A percentile compares a stretch with the other conserved stretches of the same genome.
Evolutionary conservation across 805 yeast genomes (phyloP).

Genomic region (Lipomyces anomalus): DNA sequence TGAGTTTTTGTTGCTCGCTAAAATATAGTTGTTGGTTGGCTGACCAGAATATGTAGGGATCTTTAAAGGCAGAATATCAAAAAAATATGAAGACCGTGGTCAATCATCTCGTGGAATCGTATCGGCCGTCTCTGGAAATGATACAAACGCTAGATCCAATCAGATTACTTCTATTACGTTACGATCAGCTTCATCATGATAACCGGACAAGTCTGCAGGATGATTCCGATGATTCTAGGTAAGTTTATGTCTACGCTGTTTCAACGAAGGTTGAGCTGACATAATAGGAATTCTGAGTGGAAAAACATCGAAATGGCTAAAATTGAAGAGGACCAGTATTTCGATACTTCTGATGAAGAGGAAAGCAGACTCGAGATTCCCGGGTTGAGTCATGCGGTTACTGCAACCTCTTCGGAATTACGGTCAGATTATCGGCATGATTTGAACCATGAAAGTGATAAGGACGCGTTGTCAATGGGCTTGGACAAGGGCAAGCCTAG

Average conservation of each 20-base stretch:
- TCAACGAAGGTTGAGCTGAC: conserved; percentile 2
- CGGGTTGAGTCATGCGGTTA: background rate
- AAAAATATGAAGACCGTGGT: conserved; percentile 30
- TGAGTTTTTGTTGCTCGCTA: conserved; percentile 18
- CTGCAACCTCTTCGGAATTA: background rate
- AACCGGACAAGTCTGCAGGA: conserved; percentile 1
- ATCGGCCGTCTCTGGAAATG: conserved; percentile 30
- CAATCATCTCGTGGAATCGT: conserved; percentile 32
- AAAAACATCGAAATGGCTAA: conserved; percentile 9
- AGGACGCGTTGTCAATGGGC: background rate
- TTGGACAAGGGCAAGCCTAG: background rate
- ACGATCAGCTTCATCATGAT: conserved; percentile 8
- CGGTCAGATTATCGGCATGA: background rate
- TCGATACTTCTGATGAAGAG: conserved; percentile 25
- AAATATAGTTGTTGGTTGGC: conserved; percentile 4
- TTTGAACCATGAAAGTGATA: background rate
- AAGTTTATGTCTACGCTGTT: background rate
- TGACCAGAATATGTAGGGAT: background rate
- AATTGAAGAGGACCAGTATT: conserved; percentile 20
- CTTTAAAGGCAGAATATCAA: conserved; percentile 16
- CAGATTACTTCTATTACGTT: conserved; percentile 10
- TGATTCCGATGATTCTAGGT: conserved; percentile 6
- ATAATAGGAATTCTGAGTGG: background rate
- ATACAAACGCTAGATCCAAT: conserved; percentile 31
- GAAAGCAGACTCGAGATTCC: no score